Evolutionary conservation across 345 rosid species (phyloP).

Genomic region (Sisymbrium irio): DNA sequence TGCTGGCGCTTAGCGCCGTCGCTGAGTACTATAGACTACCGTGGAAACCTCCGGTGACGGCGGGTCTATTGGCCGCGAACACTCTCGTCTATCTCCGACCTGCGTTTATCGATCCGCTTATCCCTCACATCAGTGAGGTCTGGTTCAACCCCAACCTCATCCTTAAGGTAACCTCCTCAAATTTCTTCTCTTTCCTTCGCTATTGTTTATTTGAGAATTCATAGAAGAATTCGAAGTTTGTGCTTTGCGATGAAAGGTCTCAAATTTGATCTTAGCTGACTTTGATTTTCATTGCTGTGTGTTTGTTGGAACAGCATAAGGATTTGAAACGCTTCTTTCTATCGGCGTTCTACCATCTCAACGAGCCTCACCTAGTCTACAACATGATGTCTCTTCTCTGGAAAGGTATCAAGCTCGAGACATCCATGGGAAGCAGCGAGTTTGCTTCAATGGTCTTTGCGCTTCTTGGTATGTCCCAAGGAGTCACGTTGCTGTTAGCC

Average conservation of each 20-base stretch:
- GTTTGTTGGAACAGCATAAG: slow-evolving; percentile 49
- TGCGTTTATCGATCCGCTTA: slow-evolving; percentile 46
- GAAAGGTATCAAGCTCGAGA: slow-evolving; percentile 90
- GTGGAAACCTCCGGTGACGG: slow-evolving; percentile 93
- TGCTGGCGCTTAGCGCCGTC: slow-evolving; percentile 69
- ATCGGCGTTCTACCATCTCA: slow-evolving; percentile 80
- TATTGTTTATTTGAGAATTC: neutral
- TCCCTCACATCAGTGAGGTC: slow-evolving; percentile 69
- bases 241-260: too few relatives aligned
- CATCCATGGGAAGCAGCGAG: slow-evolving; percentile 81
- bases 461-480: slow-evolving; percentile 82
- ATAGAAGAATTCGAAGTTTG: too few relatives aligned
- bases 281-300: neutral
- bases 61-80: slow-evolving; percentile 75
- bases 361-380: slow-evolving; percentile 80
- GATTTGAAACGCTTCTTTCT: slow-evolving; percentile 76
- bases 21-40: slow-evolving; percentile 71
- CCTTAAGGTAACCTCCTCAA: slow-evolving; percentile 53
- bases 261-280: neutral
- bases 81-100: slow-evolving; percentile 74
- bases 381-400: slow-evolving; percentile 93
- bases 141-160: slow-evolving; percentile 90
- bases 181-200: neutral
- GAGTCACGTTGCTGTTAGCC: slow-evolving; percentile 69
- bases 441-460: slow-evolving; percentile 75